These are phyloP conservation scores for Zymoseptoria tritici DNA, from an alignment of 2,329 filamentous ascomycete species.

Conservation along the genomic window DNA sequence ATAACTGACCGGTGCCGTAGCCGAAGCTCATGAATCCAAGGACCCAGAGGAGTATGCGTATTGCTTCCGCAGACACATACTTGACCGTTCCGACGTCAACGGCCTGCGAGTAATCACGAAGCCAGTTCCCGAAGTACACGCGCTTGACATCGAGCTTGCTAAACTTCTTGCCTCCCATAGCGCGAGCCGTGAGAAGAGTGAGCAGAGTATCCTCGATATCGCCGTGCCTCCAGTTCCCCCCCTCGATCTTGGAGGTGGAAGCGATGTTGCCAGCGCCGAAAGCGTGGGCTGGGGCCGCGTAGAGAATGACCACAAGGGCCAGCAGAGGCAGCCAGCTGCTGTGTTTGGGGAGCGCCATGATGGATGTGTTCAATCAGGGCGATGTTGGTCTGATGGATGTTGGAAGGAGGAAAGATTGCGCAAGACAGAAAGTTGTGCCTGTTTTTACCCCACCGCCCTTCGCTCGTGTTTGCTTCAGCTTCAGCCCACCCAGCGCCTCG, in stretches of 20 bases:
- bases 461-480: background rate
- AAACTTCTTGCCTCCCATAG: slow-evolving; percentile 70
- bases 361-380: slow-evolving; percentile 1
- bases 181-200: slow-evolving; percentile 58
- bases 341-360: slow-evolving; percentile 14
- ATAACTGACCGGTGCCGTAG: slow-evolving; percentile 40
- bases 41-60: slow-evolving; percentile 49
- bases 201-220: slow-evolving; percentile 91
- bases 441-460: background rate
- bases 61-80: slow-evolving; percentile 46
- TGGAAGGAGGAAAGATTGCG: background rate
- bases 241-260: slow-evolving; percentile 32
- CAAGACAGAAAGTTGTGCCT: background rate
- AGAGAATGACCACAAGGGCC: slow-evolving; percentile 18
- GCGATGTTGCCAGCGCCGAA: slow-evolving; percentile 50
- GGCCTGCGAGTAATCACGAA: slow-evolving; percentile 48
- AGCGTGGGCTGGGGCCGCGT: slow-evolving; percentile 20
- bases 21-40: slow-evolving; percentile 51
- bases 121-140: slow-evolving; percentile 37
- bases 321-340: slow-evolving; percentile 18
- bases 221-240: slow-evolving; percentile 43
- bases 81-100: slow-evolving; percentile 49
- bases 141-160: slow-evolving; percentile 65
- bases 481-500: background rate
- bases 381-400: background rate